Conservation (phyloP, 1,284 basidiomycete genomes). For the Hemileia vastatrix region DNA sequence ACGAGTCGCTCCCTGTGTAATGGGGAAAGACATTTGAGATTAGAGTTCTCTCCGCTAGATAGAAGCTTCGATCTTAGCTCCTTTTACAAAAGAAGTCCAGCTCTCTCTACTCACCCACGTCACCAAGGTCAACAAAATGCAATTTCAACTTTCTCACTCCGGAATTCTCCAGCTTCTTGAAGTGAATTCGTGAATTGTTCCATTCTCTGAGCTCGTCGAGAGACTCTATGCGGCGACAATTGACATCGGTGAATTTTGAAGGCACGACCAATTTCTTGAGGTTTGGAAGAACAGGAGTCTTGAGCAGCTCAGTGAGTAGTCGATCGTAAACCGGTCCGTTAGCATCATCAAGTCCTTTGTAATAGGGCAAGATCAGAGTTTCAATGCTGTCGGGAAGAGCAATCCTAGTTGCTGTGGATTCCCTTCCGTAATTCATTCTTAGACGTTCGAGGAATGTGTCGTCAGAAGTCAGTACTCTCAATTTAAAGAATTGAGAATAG, state of each 20-base stretch:
- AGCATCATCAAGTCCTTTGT: neutral
- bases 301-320: neutral
- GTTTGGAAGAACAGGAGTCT: neutral
- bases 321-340: neutral
- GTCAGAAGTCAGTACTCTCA: neutral
- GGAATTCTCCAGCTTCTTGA: no score
- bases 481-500: neutral
- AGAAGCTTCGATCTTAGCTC: no score
- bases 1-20: no score
- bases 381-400: neutral
- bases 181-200: no score
- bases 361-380: neutral
- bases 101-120: no score
- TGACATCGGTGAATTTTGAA: neutral
- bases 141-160: no score
- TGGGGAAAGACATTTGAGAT: no score
- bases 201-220: neutral
- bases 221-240: neutral
- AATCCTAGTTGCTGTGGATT: neutral
- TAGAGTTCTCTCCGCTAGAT: no score
- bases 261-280: neutral
- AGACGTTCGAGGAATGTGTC: neutral
- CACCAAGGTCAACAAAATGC: no score
- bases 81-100: no score
- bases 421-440: neutral